Evolutionary conservation across 1,284 basidiomycete species (phyloP).

Genomic region (Ustilago crameri): DNA sequence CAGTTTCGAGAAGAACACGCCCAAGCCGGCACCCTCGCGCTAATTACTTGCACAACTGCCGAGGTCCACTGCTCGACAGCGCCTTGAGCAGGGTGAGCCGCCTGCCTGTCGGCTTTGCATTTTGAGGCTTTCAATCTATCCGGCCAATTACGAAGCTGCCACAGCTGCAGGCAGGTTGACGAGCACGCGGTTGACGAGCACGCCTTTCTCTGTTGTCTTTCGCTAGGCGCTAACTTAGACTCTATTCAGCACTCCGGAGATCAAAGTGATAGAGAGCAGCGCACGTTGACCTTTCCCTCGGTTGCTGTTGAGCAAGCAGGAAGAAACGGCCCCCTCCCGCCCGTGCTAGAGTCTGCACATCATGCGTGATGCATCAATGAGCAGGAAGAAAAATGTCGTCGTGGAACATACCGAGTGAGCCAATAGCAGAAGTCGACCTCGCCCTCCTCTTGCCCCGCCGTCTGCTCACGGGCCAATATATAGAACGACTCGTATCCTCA

Average conservation of each 20-base stretch:
- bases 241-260: conserved; percentile 1
- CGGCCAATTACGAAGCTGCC: neutral
- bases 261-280: neutral
- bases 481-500: neutral
- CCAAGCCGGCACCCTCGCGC: conserved; percentile 24
- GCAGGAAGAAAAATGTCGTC: neutral
- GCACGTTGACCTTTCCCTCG: neutral
- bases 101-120: neutral
- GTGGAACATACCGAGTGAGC: neutral
- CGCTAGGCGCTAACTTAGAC: neutral
- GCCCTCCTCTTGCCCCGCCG: conserved; percentile 5
- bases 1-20: conserved; percentile 34
- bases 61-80: no score
- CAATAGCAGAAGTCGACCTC: neutral
- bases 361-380: neutral
- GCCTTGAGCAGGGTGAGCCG: no score
- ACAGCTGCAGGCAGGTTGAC: neutral
- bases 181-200: conserved; percentile 10
- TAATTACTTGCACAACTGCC: conserved; percentile 2
- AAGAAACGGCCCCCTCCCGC: neutral
- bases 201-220: conserved; percentile 2
- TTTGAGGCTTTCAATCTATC: neutral
- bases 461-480: conserved; percentile 20
- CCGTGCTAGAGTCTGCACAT: neutral
- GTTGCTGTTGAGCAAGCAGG: neutral